These are phyloP conservation scores for Erythrobasidium hasegawianum DNA, from an alignment of 1,284 basidiomycete genomes.

Conservation along the genomic window DNA sequence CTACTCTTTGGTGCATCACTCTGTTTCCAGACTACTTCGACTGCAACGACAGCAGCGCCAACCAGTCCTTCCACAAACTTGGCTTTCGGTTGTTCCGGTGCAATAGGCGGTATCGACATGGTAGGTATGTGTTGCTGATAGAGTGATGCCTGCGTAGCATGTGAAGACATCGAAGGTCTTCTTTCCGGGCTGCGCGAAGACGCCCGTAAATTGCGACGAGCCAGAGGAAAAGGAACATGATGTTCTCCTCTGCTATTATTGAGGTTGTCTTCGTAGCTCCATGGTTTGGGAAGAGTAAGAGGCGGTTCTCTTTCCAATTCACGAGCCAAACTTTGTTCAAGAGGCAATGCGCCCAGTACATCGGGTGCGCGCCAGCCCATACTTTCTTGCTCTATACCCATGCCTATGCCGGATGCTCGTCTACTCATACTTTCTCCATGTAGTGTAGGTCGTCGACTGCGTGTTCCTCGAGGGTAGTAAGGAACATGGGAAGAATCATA, in stretches of 20 bases:
- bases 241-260: too few species aligned
- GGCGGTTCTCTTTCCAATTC: slow-evolving; percentile 24
- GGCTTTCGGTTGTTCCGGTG: slow-evolving; percentile 18
- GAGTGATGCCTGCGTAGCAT: not conserved
- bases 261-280: slow-evolving; percentile 13
- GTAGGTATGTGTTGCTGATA: slow-evolving; percentile 1
- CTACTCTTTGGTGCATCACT: not conserved
- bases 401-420: too few species aligned
- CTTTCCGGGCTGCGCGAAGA: not conserved
- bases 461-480: not conserved
- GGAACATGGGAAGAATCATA: too few species aligned
- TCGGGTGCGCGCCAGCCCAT: not conserved
- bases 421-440: not conserved
- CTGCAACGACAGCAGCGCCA: slow-evolving; percentile 37
- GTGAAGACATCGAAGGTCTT: not conserved
- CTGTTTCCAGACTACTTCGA: slow-evolving; percentile 15
- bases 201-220: not conserved
- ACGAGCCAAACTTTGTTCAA: slow-evolving; percentile 6
- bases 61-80: slow-evolving; percentile 42
- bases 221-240: not conserved
- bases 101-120: not conserved
- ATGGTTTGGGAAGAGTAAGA: slow-evolving; percentile 20
- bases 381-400: not conserved
- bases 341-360: slow-evolving; percentile 10
- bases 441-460: not conserved